Percentiles rank a stretch among this genome's conserved stretches.
Evolutionary conservation across 106 monocot species (phyloP).

Genomic region (Vanilla planifolia): DNA sequence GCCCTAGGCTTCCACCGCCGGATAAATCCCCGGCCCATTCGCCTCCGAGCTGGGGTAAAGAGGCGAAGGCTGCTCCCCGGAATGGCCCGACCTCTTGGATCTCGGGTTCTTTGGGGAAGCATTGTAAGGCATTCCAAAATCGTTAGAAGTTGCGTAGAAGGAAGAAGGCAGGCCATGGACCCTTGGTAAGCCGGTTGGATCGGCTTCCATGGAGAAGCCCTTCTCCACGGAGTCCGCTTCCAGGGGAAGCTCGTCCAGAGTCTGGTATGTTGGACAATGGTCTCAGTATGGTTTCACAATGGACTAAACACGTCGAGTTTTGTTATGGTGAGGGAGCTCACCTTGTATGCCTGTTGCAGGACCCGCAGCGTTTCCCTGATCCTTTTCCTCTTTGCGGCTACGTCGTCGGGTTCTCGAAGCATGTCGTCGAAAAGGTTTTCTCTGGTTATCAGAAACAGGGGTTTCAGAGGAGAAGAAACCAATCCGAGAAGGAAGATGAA

Average conservation of each 20-base stretch:
- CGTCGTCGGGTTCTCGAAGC: conserved; percentile 62
- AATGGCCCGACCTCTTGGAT: conserved; percentile 52
- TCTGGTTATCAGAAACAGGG: conserved; percentile 15
- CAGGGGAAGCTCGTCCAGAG: conserved; percentile 81
- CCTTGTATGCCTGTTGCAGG: conserved; percentile 64
- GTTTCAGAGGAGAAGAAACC: too few relatives aligned
- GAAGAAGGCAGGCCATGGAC: conserved; percentile 62
- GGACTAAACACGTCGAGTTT: too few relatives aligned
- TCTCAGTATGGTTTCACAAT: too few relatives aligned
- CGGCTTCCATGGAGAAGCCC: conserved; percentile 55
- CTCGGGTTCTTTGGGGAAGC: conserved; percentile 54
- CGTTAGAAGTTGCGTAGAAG: conserved; percentile 27
- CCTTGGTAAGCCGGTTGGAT: conserved; percentile 66
- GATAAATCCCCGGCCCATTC: conserved; percentile 53
- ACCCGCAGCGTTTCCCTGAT: conserved; percentile 49
- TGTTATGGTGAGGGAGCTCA: conserved; percentile 14
- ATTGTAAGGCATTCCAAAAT: conserved; percentile 27
- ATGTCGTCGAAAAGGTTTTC: conserved; percentile 69
- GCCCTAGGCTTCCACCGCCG: conserved; percentile 4
- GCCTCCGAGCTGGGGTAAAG: conserved; percentile 28
- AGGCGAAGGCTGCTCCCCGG: conserved; percentile 50
- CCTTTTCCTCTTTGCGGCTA: conserved; percentile 54
- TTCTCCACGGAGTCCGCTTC: conserved; percentile 79
- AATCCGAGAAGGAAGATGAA: too few relatives aligned
- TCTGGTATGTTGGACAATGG: conserved; percentile 23